Conservation (phyloP, 83 land plant genomes). For the Picea abies region DNA sequence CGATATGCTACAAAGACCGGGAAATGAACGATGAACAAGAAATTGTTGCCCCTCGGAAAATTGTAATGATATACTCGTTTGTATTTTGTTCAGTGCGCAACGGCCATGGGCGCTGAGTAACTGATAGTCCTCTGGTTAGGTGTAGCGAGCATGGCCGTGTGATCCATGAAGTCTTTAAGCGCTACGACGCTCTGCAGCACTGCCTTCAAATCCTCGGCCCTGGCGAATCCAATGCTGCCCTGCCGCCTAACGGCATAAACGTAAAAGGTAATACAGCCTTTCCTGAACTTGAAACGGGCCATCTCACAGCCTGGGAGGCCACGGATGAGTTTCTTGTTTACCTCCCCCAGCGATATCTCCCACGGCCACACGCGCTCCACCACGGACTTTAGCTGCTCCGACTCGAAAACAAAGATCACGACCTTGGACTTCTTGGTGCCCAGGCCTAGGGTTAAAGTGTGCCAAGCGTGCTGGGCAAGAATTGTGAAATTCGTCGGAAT, state of each 20-base stretch:
- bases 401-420: conserved; percentile 60
- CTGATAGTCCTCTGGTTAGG: conserved; percentile 52
- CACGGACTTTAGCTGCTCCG: conserved; percentile 40
- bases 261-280: conserved; percentile 68
- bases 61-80: too few species aligned
- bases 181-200: conserved; percentile 54
- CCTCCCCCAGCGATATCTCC: conserved; percentile 67
- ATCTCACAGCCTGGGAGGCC: conserved; percentile 57
- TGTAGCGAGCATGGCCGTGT: conserved; percentile 76
- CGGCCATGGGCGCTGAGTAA: conserved; percentile 16
- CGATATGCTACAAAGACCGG: too few species aligned
- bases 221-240: conserved; percentile 40
- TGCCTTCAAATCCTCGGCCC: conserved; percentile 58
- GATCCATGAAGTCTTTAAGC: conserved; percentile 71
- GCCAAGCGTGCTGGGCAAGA: conserved; percentile 77
- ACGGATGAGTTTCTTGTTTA: conserved; percentile 59
- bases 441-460: conserved; percentile 71
- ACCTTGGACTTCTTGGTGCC: conserved; percentile 79
- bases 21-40: too few species aligned
- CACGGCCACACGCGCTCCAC: conserved; percentile 63
- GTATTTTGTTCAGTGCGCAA: not conserved
- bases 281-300: conserved; percentile 73
- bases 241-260: conserved; percentile 57
- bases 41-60: too few species aligned
- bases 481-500: conserved; percentile 82